phyloP scores from a whole-genome alignment of 1,284 basidiomycete species.

The Limonomyces culmigenus region DNA sequence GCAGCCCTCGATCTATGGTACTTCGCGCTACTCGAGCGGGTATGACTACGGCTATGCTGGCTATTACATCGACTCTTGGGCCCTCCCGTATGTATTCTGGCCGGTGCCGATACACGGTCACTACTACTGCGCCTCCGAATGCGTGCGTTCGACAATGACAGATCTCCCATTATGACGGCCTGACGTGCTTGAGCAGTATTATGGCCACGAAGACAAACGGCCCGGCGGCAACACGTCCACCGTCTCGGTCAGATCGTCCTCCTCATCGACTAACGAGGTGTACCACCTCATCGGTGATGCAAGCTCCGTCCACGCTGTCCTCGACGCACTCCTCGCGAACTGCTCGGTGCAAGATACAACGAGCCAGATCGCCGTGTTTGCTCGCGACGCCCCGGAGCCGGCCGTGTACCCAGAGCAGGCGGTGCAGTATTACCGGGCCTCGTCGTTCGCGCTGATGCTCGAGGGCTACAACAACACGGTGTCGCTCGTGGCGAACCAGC shows the following conservation, averaged over 20 bases:
- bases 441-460: conserved; percentile 11
- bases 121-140: neutral
- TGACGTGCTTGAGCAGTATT: too few relatives aligned
- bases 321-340: conserved; percentile 8
- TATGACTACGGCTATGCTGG: conserved; percentile 1
- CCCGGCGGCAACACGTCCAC: conserved; percentile 8
- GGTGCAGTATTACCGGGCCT: conserved; percentile 14
- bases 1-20: conserved; percentile 1
- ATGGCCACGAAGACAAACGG: conserved; percentile 6
- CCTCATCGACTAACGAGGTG: conserved; percentile 6
- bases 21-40: conserved; percentile 1
- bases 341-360: conserved; percentile 9
- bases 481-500: conserved; percentile 6
- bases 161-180: too few relatives aligned
- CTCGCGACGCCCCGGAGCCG: neutral
- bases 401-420: conserved; percentile 10
- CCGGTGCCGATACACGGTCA: neutral
- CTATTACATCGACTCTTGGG: neutral
- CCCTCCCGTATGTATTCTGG: neutral
- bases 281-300: conserved; percentile 12
- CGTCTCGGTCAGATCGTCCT: conserved; percentile 4
- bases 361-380: conserved; percentile 4
- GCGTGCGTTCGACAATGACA: too few relatives aligned
- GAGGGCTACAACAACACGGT: conserved; percentile 12
- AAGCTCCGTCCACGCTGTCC: conserved; percentile 9